Conservation (phyloP, 306 rosid species). For the Luffa aegyptiaca region DNA sequence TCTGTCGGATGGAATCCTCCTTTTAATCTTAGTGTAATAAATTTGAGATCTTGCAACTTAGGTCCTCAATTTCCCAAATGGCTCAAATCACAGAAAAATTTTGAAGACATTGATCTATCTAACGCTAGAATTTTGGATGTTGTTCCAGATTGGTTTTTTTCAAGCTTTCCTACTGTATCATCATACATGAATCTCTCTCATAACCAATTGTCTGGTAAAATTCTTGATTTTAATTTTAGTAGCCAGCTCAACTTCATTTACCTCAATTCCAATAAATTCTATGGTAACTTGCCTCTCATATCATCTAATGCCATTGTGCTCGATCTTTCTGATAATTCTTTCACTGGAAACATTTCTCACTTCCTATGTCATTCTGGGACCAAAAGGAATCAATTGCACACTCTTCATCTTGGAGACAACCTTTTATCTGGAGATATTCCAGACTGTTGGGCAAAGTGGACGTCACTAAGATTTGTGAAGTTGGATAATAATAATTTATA, state of each 20-base stretch:
- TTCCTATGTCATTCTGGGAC: background rate
- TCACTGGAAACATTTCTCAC: background rate
- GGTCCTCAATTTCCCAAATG: slow-evolving; percentile 16
- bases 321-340: slow-evolving; percentile 5
- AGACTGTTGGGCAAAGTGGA: slow-evolving; percentile 14
- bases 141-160: background rate
- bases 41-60: background rate
- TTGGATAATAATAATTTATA: slow-evolving; percentile 14
- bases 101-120: background rate
- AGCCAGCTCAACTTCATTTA: background rate
- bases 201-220: no score
- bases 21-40: rapidly evolving
- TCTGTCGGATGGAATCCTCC: slow-evolving; percentile 8
- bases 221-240: no score
- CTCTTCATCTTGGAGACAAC: background rate
- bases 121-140: background rate
- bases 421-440: slow-evolving; percentile 9
- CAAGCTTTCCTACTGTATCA: background rate
- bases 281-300: background rate
- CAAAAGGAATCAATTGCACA: background rate
- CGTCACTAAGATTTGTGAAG: background rate
- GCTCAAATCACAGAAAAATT: slow-evolving; percentile 5
- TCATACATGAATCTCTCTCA: no score
- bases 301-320: background rate
- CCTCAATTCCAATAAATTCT: background rate